Evolutionary conservation across 2,329 filamentous ascomycete species (phyloP).

Genomic region (Fusarium nelsonii): DNA sequence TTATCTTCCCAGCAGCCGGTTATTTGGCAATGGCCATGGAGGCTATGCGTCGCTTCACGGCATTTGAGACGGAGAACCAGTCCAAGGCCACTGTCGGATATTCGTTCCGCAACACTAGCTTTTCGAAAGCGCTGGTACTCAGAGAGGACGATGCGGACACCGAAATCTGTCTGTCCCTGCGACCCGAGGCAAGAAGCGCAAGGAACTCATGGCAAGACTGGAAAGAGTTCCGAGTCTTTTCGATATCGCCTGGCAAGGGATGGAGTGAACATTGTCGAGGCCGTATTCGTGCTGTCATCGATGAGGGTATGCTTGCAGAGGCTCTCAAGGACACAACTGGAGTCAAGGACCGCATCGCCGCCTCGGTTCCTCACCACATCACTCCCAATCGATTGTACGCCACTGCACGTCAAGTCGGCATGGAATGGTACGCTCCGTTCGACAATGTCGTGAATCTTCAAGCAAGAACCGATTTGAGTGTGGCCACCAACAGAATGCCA

Average conservation of each 20-base stretch:
- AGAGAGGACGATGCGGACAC: slow-evolving; percentile 1
- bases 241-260: neutral
- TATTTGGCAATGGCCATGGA: slow-evolving; percentile 11
- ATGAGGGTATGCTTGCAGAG: neutral
- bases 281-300: neutral
- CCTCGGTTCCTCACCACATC: slow-evolving; percentile 14
- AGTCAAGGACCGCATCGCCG: neutral
- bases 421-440: slow-evolving; percentile 7
- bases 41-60: neutral
- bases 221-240: slow-evolving; percentile 17
- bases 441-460: slow-evolving; percentile 6
- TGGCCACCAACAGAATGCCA: neutral
- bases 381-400: slow-evolving; percentile 4
- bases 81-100: neutral
- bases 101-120: slow-evolving; percentile 1
- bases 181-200: slow-evolving; percentile 4
- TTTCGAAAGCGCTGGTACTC: slow-evolving; percentile 14
- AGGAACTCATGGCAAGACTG: slow-evolving; percentile 14
- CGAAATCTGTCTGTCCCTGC: slow-evolving; percentile 10
- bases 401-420: slow-evolving; percentile 2
- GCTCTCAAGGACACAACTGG: slow-evolving; percentile 4
- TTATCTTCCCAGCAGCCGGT: slow-evolving; percentile 6
- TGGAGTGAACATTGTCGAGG: slow-evolving; percentile 13
- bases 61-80: neutral
- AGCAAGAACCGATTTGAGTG: slow-evolving; percentile 10